A percentile compares a stretch with the other conserved stretches of the same genome.
These are phyloP conservation scores for Termitomyces heimii DNA, from an alignment of 768 basidiomycete species.

Conservation along the genomic window DNA sequence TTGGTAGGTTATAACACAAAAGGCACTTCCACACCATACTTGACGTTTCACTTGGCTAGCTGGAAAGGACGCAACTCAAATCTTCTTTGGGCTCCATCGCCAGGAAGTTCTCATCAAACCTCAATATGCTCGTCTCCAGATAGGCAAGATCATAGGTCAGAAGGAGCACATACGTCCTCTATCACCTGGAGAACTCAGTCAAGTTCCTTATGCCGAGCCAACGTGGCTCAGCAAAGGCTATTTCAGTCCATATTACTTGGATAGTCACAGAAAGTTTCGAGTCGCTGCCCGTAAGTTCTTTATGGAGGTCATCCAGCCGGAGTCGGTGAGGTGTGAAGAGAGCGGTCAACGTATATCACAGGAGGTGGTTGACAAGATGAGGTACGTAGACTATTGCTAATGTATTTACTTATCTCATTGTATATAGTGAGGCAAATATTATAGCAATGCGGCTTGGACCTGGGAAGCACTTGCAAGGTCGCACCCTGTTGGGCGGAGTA, in stretches of 20 bases:
- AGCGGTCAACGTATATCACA: constrained; percentile 84
- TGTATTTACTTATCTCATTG: not conserved
- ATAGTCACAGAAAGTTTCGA: constrained; percentile 71
- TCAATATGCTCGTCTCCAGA: constrained; percentile 64
- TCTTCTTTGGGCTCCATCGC: constrained; percentile 83
- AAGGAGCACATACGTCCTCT: constrained; percentile 48
- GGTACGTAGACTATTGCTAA: constrained; percentile 31
- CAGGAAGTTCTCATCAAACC: constrained; percentile 73
- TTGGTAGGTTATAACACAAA: constrained; percentile 42
- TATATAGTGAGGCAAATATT: constrained; percentile 61
- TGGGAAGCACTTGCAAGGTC: constrained; percentile 80
- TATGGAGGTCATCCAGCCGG: constrained; percentile 66
- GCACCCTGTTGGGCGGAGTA: constrained; percentile 67
- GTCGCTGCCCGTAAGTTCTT: constrained; percentile 71
- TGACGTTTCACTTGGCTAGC: constrained; percentile 29
- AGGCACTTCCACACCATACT: not conserved
- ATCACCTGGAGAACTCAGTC: constrained; percentile 58
- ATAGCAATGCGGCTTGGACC: constrained; percentile 91
- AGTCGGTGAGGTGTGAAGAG: constrained; percentile 77
- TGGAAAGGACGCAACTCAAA: constrained; percentile 72
- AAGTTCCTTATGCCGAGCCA: constrained; percentile 83
- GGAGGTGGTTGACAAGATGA: constrained; percentile 78
- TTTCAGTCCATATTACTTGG: constrained; percentile 73
- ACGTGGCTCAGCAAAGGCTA: constrained; percentile 70
- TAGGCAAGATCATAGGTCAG: constrained; percentile 57